Evolutionary conservation across 257 asterid species (phyloP).

Genomic region (Primulina huaijiensis): DNA sequence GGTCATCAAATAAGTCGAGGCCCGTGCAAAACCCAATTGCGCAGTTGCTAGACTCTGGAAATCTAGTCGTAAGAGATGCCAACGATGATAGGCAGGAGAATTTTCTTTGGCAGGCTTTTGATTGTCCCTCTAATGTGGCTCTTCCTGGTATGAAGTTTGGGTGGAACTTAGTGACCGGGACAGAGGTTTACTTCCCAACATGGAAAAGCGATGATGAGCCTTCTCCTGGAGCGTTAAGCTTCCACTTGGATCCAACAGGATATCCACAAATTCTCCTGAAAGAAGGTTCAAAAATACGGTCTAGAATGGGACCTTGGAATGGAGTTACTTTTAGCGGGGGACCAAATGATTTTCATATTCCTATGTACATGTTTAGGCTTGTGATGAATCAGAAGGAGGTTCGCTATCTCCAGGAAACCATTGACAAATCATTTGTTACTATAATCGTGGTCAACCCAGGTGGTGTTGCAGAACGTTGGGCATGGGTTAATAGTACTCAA

Average conservation of each 20-base stretch:
- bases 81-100: conserved; percentile 30
- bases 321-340: conserved; percentile 36
- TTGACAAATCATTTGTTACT: conserved; percentile 19
- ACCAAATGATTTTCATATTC: conserved; percentile 11
- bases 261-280: conserved; percentile 30
- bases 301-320: conserved; percentile 43
- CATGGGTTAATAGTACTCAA: conserved; percentile 28
- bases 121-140: conserved; percentile 37
- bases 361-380: conserved; percentile 15
- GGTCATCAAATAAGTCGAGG: conserved; percentile 38
- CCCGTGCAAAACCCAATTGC: conserved; percentile 28
- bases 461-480: conserved; percentile 31
- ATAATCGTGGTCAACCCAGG: conserved; percentile 23
- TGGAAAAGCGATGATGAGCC: conserved; percentile 44
- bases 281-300: conserved; percentile 11
- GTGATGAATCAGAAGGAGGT: conserved; percentile 29
- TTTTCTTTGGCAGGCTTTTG: conserved; percentile 50
- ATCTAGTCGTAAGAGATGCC: conserved; percentile 42
- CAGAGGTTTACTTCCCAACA: conserved; percentile 31
- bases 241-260: conserved; percentile 32
- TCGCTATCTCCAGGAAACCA: conserved; percentile 8
- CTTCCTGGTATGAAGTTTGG: conserved; percentile 48
- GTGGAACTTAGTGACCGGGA: conserved; percentile 26
- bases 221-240: conserved; percentile 28
- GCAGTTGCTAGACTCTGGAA: conserved; percentile 38